Conservation (phyloP, 140 eudicot genomes). For the Senecio squalidus region DNA sequence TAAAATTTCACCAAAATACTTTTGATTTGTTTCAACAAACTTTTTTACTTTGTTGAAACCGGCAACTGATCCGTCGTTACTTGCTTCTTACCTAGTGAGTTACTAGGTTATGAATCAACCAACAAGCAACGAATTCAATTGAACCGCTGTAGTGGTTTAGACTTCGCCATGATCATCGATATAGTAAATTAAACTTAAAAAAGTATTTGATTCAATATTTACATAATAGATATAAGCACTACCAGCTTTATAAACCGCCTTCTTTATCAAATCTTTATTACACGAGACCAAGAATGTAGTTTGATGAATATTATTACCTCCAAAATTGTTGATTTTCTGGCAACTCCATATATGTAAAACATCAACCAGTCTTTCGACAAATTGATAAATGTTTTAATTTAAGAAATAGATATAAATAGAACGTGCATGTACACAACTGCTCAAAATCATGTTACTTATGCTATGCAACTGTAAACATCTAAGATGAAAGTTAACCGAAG, state of each 20-base stretch:
- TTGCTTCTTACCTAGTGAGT: too few species aligned
- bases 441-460: constrained; percentile 9
- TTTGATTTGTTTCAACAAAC: too few species aligned
- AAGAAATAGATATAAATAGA: constrained; percentile 6
- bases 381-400: constrained; percentile 3
- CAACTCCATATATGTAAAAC: constrained; percentile 3
- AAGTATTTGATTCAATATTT: constrained; percentile 2
- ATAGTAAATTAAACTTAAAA: not conserved
- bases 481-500: not conserved
- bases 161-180: too few species aligned
- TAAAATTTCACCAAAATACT: too few species aligned
- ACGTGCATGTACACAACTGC: not conserved
- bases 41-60: too few species aligned
- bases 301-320: constrained; percentile 6
- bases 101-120: too few species aligned
- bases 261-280: constrained; percentile 3
- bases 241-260: not conserved
- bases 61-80: too few species aligned
- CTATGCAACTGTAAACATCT: constrained; percentile 20
- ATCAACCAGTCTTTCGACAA: constrained; percentile 7
- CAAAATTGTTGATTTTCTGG: constrained; percentile 5
- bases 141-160: too few species aligned
- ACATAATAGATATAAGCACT: constrained; percentile 10
- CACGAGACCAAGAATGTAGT: constrained; percentile 1
- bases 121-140: too few species aligned